phyloP scores from a whole-genome alignment of 1,139 yeast genomes.

The Suhomyces bokatorum region DNA sequence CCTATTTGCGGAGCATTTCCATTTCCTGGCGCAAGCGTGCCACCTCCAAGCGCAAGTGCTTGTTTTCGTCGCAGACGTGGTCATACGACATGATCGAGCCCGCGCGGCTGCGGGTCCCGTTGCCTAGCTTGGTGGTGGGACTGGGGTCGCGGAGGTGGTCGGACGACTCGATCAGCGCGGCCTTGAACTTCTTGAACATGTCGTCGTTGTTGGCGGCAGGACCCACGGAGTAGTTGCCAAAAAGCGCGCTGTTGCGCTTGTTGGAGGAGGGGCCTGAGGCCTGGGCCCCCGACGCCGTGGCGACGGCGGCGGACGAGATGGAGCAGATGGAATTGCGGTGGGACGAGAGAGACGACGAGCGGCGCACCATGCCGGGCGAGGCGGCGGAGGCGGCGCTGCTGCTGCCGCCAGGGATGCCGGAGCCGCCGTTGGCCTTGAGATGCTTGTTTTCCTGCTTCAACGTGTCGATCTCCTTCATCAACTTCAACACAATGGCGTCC shows the following conservation, averaged over 20 bases:
- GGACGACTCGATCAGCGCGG: slow-evolving; percentile 9
- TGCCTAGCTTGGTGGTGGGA: slow-evolving; percentile 11
- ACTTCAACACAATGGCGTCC: slow-evolving; percentile 61
- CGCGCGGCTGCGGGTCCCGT: slow-evolving; percentile 14
- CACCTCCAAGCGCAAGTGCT: slow-evolving; percentile 16
- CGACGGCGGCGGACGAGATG: slow-evolving; percentile 6
- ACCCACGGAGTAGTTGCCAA: slow-evolving; percentile 14
- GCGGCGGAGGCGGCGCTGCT: neutral
- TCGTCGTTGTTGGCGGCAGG: slow-evolving; percentile 12
- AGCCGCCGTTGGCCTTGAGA: slow-evolving; percentile 18
- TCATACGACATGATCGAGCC: slow-evolving; percentile 15
- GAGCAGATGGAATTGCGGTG: slow-evolving; percentile 18
- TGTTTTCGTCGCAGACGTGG: slow-evolving; percentile 18
- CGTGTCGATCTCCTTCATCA: slow-evolving; percentile 55
- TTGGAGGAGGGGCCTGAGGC: slow-evolving; percentile 9
- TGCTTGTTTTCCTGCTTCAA: slow-evolving; percentile 53
- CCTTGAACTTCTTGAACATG: slow-evolving; percentile 11
- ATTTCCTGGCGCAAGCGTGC: slow-evolving; percentile 16
- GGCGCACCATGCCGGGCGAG: slow-evolving; percentile 11
- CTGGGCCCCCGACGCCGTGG: neutral
- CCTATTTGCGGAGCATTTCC: slow-evolving; percentile 5
- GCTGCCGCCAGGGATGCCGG: too few species aligned
- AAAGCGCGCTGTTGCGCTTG: slow-evolving; percentile 16
- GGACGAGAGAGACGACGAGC: slow-evolving; percentile 18
- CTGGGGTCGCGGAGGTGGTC: slow-evolving; percentile 13